Evolutionary conservation across 768 basidiomycete species (phyloP), one percentile per base, ranked within the genome.

Genomic region (Piloderma croceum): DNA sequence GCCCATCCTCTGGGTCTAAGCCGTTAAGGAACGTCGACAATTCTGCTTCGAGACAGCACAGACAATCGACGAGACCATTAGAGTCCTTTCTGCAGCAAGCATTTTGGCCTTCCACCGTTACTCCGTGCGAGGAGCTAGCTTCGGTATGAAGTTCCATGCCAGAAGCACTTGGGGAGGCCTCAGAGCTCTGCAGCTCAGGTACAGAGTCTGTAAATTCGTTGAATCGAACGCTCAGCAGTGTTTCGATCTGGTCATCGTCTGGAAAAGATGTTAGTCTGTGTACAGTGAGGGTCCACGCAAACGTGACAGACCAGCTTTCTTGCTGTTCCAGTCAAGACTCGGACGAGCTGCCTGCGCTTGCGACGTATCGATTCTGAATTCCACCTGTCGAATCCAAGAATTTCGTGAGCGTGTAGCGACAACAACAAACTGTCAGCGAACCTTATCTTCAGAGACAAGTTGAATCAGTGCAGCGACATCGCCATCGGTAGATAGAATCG

Each of bases 191-290:
- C n/a, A n/a, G n/a, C n/a, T n/a, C n/a, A n/a, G n/a, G n/a, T n/a
- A n/a, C 36, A n/a, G 38, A 50, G 23, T 42, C 44, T 17, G 48
- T 39, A 12, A 45, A 18, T 23, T 52, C 54, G 42, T 54, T 49
- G 46, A 69, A 68, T 37, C 62, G 72, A 35, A 81, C 66, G 46
- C 64, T 63, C 38, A 91, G 66, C 6, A 64, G 57, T 4, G 82
- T 85, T 61, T 92, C 89, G 35, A 90, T 81, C 50, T 90, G 77
- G 58, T 90, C 83, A 52, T 92, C 89, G 54, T 89, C 89, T 90
- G 47, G 27, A 31, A 21, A 24, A 27, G 44, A 17, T 35, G 39
- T 47, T 45, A 38, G 29, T 22, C 31, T 38, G 18, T 11, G 7
- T 33, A 31, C n/a, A 7, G 38, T 35, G 36, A 15, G 17, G 32